Percentiles rank a stretch among this genome's conserved stretches.
These are phyloP conservation scores for Hansenula lynferdii DNA, from an alignment of 1,139 yeast species.

Conservation along the genomic window DNA sequence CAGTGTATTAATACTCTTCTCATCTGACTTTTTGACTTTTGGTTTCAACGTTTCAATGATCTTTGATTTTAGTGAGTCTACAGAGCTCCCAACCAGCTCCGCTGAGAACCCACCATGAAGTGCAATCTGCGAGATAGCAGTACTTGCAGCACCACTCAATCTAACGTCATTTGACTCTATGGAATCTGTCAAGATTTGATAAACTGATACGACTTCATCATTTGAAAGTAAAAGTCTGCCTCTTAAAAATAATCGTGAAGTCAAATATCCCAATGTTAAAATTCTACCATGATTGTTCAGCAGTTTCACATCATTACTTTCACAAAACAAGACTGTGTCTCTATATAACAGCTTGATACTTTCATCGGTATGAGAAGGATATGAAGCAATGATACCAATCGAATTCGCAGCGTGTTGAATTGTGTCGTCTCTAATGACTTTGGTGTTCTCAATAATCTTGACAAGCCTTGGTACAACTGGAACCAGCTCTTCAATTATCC, in stretches of 20 bases:
- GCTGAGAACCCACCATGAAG: conserved; percentile 55
- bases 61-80: conserved; percentile 20
- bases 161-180: conserved; percentile 14
- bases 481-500: conserved; percentile 18
- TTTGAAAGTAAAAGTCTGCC: conserved; percentile 24
- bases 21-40: conserved; percentile 54
- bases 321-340: conserved; percentile 5
- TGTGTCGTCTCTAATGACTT: conserved; percentile 17
- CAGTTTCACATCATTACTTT: conserved; percentile 5
- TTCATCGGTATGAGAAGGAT: conserved; percentile 27
- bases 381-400: conserved; percentile 54
- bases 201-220: conserved; percentile 4
- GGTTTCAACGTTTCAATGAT: conserved; percentile 33
- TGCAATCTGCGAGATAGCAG: conserved; percentile 50
- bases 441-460: conserved; percentile 21
- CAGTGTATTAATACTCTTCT: conserved; percentile 47
- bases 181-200: conserved; percentile 12
- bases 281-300: conserved; percentile 23
- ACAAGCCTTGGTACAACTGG: conserved; percentile 17
- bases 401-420: conserved; percentile 37
- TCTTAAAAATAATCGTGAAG: conserved; percentile 47
- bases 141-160: conserved; percentile 32
- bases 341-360: conserved; percentile 11
- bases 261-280: conserved; percentile 40
- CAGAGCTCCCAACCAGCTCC: conserved; percentile 10